These are phyloP conservation scores for Pythium myriotylum DNA, from an alignment of 352 stramenopile species.

Conservation along the genomic window DNA sequence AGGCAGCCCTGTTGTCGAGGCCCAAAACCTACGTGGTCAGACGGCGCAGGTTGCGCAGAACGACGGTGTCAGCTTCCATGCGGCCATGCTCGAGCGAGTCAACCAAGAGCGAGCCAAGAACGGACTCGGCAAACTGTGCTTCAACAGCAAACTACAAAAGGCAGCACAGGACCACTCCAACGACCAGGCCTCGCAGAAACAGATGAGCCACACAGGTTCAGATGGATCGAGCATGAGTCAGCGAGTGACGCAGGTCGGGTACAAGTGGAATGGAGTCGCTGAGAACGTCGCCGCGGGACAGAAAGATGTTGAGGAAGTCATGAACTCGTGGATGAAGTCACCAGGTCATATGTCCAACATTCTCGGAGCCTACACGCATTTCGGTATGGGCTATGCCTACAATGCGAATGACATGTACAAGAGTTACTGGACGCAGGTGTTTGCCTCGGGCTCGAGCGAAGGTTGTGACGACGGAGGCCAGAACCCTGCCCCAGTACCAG, in stretches of 20 bases:
- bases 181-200: constrained; percentile 40
- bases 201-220: constrained; percentile 45
- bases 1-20: no score
- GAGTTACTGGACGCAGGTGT: constrained; percentile 59
- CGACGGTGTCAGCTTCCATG: background rate
- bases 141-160: constrained; percentile 38
- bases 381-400: constrained; percentile 45
- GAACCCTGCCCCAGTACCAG: no score
- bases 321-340: constrained; percentile 33
- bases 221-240: constrained; percentile 39
- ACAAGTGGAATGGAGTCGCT: background rate
- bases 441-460: constrained; percentile 22
- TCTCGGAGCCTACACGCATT: constrained; percentile 41
- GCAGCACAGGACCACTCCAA: constrained; percentile 46
- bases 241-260: constrained; percentile 5
- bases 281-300: constrained; percentile 14
- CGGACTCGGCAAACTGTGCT: constrained; percentile 34
- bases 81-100: constrained; percentile 3
- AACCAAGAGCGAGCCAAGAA: constrained; percentile 35
- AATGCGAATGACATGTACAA: constrained; percentile 32
- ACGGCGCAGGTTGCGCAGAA: background rate
- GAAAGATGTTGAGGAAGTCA: constrained; percentile 1
- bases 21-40: no score
- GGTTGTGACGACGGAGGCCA: constrained; percentile 2
- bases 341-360: constrained; percentile 39